A percentile compares a stretch with the other conserved stretches of the same genome.
Evolutionary conservation across 73 alveolate genomes (phyloP).

Genomic region (Urostyla sp.): DNA sequence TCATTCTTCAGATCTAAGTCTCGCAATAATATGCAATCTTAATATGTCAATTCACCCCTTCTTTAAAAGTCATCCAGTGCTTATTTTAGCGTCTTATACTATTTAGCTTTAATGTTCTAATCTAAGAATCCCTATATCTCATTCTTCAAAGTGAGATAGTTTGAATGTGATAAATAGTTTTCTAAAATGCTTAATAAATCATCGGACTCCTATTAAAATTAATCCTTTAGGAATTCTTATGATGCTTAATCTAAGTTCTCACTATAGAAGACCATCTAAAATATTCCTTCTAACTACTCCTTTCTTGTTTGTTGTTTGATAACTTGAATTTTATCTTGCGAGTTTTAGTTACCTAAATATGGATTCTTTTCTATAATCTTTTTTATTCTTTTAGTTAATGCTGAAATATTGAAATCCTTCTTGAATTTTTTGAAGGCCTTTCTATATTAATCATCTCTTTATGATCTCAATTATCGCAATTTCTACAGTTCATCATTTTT

Average conservation of each 20-base stretch:
- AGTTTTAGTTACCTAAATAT: background rate
- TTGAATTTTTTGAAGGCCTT: constrained; percentile 12
- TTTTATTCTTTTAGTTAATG: background rate
- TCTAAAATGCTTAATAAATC: constrained; percentile 1
- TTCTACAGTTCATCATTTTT: constrained; percentile 10
- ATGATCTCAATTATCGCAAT: constrained; percentile 3
- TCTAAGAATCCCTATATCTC: background rate
- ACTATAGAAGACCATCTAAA: constrained; percentile 1
- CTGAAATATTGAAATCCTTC: background rate
- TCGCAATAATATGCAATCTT: background rate
- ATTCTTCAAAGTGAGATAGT: background rate
- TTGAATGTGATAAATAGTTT: background rate
- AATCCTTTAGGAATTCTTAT: background rate
- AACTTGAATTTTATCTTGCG: background rate
- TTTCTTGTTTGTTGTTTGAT: constrained; percentile 1
- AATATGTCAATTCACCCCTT: constrained; percentile 1
- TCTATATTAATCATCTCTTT: constrained; percentile 13
- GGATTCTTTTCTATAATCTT: background rate
- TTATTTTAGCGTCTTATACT: background rate
- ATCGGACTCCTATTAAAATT: too few relatives aligned
- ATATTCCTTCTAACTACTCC: constrained; percentile 5
- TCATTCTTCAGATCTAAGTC: background rate
- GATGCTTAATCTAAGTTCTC: constrained; percentile 8
- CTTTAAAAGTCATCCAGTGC: background rate
- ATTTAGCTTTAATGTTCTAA: background rate